These are phyloP conservation scores for Lipomyces sp. DNA, from an alignment of 805 yeast species.

Conservation along the genomic window DNA sequence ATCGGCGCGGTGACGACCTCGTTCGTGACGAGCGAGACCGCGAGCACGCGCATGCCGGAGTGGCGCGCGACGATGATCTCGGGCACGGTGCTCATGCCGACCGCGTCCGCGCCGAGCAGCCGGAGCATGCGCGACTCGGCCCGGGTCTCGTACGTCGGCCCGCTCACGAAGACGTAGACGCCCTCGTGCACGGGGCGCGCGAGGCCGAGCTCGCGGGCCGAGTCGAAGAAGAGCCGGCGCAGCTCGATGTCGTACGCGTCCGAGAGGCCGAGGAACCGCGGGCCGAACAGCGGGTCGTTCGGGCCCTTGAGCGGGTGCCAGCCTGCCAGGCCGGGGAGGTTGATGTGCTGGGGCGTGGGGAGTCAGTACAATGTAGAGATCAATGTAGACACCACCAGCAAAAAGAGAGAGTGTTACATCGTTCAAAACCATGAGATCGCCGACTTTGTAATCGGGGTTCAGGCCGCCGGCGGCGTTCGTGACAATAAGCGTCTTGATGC, in stretches of 20 bases:
- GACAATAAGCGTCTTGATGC: constrained; percentile 54
- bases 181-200: constrained; percentile 78
- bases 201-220: constrained; percentile 50
- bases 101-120: constrained; percentile 82
- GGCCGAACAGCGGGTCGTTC: constrained; percentile 74
- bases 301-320: constrained; percentile 84
- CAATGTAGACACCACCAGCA: neutral
- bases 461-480: constrained; percentile 98
- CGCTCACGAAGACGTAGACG: constrained; percentile 76
- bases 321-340: constrained; percentile 88
- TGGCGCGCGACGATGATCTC: constrained; percentile 93
- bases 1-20: constrained; percentile 62
- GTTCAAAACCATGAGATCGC: constrained; percentile 84
- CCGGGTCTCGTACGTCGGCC: constrained; percentile 90
- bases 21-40: constrained; percentile 82
- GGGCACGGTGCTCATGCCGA: constrained; percentile 97
- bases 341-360: constrained; percentile 58
- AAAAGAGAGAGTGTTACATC: constrained; percentile 43
- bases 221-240: constrained; percentile 56
- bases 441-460: constrained; percentile 62
- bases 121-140: constrained; percentile 83
- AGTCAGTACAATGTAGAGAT: neutral
- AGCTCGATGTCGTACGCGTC: constrained; percentile 83
- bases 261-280: constrained; percentile 80
- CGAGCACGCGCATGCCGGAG: constrained; percentile 75